These are phyloP conservation scores for Dorcoceras hygrometricum DNA, from an alignment of 257 asterid species.

Conservation along the genomic window DNA sequence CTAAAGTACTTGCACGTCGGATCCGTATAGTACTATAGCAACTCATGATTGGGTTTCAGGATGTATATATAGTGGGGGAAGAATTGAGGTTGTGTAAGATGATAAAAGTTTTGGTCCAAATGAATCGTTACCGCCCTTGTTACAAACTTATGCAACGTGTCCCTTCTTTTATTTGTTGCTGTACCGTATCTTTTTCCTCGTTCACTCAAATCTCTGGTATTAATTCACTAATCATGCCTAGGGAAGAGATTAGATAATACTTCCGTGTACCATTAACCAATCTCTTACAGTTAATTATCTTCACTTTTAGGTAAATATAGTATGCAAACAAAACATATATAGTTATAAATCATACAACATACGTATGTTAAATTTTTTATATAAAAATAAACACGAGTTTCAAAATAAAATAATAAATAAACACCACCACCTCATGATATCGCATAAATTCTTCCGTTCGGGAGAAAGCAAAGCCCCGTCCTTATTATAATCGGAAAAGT, in stretches of 20 bases:
- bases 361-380: too few relatives aligned
- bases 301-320: not conserved
- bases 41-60: constrained; percentile 14
- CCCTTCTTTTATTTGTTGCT: constrained; percentile 27
- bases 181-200: constrained; percentile 14
- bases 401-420: too few relatives aligned
- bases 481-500: too few relatives aligned
- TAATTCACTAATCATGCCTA: not conserved
- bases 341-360: too few relatives aligned
- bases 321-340: too few relatives aligned
- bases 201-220: not conserved
- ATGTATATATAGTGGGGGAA: constrained; percentile 18
- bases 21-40: not conserved
- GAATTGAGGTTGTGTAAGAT: not conserved
- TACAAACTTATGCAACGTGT: constrained; percentile 70
- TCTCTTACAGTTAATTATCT: not conserved
- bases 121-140: constrained; percentile 68
- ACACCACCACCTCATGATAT: too few relatives aligned
- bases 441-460: too few relatives aligned
- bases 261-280: not conserved
- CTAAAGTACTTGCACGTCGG: not conserved
- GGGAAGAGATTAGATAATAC: not conserved
- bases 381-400: too few relatives aligned
- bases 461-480: too few relatives aligned
- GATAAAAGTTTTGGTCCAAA: constrained; percentile 22